A percentile compares a stretch with the other conserved stretches of the same genome.
phyloP scores from a whole-genome alignment of 371 early-diverging fungal genomes.

The Amoeboaphelidium protococcarum region DNA sequence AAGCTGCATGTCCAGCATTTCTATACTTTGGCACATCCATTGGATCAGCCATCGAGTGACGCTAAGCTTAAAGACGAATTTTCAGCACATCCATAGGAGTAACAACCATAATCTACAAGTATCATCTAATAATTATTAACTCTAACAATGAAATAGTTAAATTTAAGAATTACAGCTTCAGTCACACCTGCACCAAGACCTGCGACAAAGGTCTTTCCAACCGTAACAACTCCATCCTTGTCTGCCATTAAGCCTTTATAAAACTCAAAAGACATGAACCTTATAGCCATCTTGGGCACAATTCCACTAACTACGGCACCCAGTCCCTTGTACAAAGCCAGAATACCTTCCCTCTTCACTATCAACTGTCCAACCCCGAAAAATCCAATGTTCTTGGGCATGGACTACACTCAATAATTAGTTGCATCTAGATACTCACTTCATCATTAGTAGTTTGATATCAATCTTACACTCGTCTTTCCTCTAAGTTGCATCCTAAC shows the following conservation, averaged over 20 bases:
- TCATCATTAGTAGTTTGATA: background rate
- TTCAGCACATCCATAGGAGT: conserved; percentile 1
- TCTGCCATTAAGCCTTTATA: conserved; percentile 64
- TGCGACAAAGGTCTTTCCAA: conserved; percentile 19
- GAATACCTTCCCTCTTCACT: conserved; percentile 55
- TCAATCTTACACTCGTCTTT: background rate
- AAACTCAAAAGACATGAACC: conserved; percentile 80
- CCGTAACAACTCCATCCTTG: conserved; percentile 11
- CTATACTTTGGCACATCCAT: conserved; percentile 87
- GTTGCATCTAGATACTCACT: background rate
- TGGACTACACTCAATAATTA: background rate
- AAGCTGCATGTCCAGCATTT: conserved; percentile 75
- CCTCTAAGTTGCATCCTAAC: conserved; percentile 13
- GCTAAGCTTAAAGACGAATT: conserved; percentile 63
- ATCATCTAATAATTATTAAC: background rate
- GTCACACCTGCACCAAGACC: conserved; percentile 85
- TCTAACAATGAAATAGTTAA: conserved; percentile 91
- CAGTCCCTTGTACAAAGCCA: conserved; percentile 85
- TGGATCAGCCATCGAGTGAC: conserved; percentile 85
- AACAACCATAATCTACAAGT: background rate
- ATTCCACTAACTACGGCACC: conserved; percentile 92
- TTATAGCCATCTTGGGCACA: conserved; percentile 95
- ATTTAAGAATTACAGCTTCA: conserved; percentile 89
- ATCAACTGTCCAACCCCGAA: conserved; percentile 58
- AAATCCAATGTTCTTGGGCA: conserved; percentile 18